phyloP scores from a whole-genome alignment of 768 basidiomycete genomes.

The Termitomyces sp. region DNA sequence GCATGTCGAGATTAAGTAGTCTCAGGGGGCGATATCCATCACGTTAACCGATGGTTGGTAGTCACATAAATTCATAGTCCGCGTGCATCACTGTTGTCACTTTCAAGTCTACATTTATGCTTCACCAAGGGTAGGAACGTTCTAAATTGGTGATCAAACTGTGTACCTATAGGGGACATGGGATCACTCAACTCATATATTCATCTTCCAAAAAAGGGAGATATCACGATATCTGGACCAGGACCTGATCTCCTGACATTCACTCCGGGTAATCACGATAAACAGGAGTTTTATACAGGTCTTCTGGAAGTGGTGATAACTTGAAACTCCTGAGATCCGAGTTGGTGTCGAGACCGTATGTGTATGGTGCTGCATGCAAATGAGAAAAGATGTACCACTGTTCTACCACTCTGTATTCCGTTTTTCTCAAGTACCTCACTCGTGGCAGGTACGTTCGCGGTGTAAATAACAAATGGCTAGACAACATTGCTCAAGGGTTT shows the following conservation, averaged over 20 bases:
- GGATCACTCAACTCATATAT: neutral
- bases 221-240: neutral
- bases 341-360: neutral
- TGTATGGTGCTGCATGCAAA: neutral
- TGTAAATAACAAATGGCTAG: no score
- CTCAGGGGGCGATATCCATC: neutral
- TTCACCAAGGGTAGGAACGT: neutral
- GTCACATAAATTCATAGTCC: neutral
- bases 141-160: neutral
- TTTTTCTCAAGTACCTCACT: no score
- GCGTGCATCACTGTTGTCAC: neutral
- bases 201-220: neutral
- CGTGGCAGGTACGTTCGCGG: no score
- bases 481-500: no score
- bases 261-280: no score
- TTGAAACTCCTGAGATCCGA: neutral
- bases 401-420: neutral
- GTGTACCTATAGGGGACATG: neutral
- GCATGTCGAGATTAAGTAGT: neutral
- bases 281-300: no score
- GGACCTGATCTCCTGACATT: no score
- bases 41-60: neutral
- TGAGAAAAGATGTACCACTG: neutral
- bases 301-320: neutral
- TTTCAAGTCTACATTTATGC: no score